These are phyloP conservation scores for Tricholoma terreum DNA, from an alignment of 768 basidiomycete species.

Conservation along the genomic window DNA sequence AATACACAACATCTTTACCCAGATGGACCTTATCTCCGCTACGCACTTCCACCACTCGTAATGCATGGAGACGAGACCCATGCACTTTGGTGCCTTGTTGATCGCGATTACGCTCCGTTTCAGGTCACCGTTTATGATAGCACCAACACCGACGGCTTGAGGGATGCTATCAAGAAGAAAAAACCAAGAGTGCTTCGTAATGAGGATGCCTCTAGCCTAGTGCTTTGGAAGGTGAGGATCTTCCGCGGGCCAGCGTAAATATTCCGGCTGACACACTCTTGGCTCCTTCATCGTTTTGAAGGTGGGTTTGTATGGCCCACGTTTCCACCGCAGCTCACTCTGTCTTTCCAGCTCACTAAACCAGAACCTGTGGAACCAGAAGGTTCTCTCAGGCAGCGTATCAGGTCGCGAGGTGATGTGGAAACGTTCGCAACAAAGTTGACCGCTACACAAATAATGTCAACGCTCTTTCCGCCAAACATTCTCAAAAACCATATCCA, in stretches of 20 bases:
- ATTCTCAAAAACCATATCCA: not conserved
- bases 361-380: not conserved
- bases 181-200: no score
- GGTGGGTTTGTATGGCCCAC: not conserved
- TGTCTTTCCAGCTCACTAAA: not conserved
- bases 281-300: not conserved
- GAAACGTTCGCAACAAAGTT: not conserved
- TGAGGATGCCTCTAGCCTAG: not conserved
- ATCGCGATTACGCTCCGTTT: not conserved
- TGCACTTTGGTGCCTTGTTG: slow-evolving; percentile 2
- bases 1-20: slow-evolving; percentile 1
- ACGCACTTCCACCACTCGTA: not conserved
- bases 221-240: slow-evolving; percentile 1
- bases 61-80: not conserved
- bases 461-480: not conserved
- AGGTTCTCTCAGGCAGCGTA: not conserved
- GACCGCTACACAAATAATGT: not conserved
- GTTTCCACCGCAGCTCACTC: not conserved
- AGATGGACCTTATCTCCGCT: not conserved
- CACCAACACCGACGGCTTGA: no score
- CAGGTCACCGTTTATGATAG: no score
- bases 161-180: not conserved
- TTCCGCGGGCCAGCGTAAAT: not conserved
- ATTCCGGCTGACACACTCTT: not conserved
- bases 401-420: not conserved